Evolutionary conservation across 2,329 filamentous ascomycete species (phyloP), one percentile per base, ranked within the genome.

Genomic region (Monosporascus sp.): DNA sequence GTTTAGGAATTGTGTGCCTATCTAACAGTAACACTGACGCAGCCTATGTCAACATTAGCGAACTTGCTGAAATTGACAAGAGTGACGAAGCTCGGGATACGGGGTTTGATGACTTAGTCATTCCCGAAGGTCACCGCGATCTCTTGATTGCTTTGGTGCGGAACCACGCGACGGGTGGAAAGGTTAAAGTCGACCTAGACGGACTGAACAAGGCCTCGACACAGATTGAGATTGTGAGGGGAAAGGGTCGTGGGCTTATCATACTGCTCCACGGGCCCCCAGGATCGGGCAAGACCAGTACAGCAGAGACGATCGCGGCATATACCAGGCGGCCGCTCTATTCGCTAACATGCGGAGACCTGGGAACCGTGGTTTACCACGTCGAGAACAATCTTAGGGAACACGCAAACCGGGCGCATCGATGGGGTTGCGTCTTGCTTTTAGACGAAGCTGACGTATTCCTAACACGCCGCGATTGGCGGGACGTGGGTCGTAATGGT

Each of bases 201-300:
- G n/a, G 48, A 48, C 9, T 46, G 31, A n/a, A 2, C 38, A 11
- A 53, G 17, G 24, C 49, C 40, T 19, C 40, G 6, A 49, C 49
- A 9, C 56, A 58, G 27, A 35, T 55, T 2, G 52, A 61, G 24
- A 40, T 60, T 3, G 55, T 61, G 27, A 50, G 48, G 11, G 59
- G 56, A n/a, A 61, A 61, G 22, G 59, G 59, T 8, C 41, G 73
- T 35, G 74, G 75, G 3, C 65, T 78, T 11, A 71, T 78, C 52
- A 67, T 77, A 24, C 68, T 78, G 0, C 67, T 78, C 14, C 72
- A 69, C 7, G 74, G 75, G 0, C 73, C 72, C 0, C 74, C 75
- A 0, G 75, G 75, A 1, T 75, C 72, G 0, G 75, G 75, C 24
- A 78, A 62, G 44, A 60, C 60, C 2, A 60, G 71, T 20, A 73